phyloP scores from a whole-genome alignment of 495 filamentous ascomycete species.

The Cetradonia linearis region DNA sequence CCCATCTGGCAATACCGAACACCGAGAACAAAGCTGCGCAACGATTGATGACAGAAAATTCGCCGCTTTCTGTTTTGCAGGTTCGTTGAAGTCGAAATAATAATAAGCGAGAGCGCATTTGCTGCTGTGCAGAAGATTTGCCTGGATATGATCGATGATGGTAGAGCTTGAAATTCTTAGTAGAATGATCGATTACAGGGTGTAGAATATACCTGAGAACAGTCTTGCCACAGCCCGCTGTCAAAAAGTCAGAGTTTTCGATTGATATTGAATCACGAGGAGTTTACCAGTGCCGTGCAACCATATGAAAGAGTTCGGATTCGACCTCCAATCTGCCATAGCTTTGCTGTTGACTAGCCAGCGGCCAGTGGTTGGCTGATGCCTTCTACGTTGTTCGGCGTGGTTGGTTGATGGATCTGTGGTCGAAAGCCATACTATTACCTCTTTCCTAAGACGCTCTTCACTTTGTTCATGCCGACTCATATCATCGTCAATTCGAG shows the following conservation, averaged over 20 bases:
- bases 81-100: slow-evolving; percentile 30
- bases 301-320: not conserved
- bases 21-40: slow-evolving; percentile 21
- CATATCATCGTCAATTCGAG: not conserved
- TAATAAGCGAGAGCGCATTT: slow-evolving; percentile 15
- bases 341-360: not conserved
- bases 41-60: slow-evolving; percentile 25
- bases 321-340: not conserved
- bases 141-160: not conserved
- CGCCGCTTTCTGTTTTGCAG: slow-evolving; percentile 24
- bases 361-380: slow-evolving; percentile 9
- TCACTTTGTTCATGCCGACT: too few species aligned
- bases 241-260: not conserved
- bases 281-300: not conserved
- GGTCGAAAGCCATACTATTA: slow-evolving; percentile 2
- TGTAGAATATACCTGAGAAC: not conserved
- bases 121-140: not conserved
- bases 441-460: not conserved
- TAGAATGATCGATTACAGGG: not conserved
- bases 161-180: not conserved
- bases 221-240: slow-evolving; percentile 1
- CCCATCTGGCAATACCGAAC: not conserved
- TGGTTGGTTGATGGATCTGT: slow-evolving; percentile 6
- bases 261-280: not conserved
- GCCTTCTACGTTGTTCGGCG: slow-evolving; percentile 4